Evolutionary conservation across 352 stramenopile genomes (phyloP).

Genomic region (Globisporangium abappressorium): DNA sequence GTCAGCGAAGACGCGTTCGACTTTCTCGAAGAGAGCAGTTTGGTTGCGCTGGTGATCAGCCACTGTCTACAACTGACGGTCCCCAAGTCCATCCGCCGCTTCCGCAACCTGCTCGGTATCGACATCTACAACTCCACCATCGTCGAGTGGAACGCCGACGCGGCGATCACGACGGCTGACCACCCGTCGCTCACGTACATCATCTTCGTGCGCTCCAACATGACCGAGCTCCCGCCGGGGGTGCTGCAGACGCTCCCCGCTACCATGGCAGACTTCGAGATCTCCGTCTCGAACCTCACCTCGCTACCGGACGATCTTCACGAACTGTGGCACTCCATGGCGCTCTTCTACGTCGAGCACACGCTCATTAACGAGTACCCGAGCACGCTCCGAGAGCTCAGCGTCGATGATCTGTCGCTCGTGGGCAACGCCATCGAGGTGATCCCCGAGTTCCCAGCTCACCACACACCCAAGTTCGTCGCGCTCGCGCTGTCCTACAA

Average conservation of each 20-base stretch:
- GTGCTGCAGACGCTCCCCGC: conserved; percentile 30
- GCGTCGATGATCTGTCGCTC: conserved; percentile 32
- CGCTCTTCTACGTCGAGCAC: conserved; percentile 26
- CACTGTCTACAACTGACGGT: conserved; percentile 44
- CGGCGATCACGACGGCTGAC: conserved; percentile 26
- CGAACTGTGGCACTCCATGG: conserved; percentile 20
- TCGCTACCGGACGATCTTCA: conserved; percentile 21
- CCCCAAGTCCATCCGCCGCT: conserved; percentile 24
- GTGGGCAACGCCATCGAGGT: conserved; percentile 29
- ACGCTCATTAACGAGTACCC: conserved; percentile 9
- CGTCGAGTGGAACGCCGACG: conserved; percentile 28
- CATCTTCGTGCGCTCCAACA: conserved; percentile 43
- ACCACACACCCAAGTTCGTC: conserved; percentile 16
- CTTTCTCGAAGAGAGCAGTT: conserved; percentile 27
- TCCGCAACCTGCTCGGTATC: conserved; percentile 42
- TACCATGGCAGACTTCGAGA: conserved; percentile 35
- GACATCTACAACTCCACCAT: conserved; percentile 58
- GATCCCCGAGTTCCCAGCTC: conserved; percentile 21
- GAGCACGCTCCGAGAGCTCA: conserved; percentile 7
- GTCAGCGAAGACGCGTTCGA: conserved; percentile 13
- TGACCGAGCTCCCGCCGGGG: conserved; percentile 39
- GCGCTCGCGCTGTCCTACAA: conserved; percentile 27
- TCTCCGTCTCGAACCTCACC: conserved; percentile 29
- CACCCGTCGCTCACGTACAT: conserved; percentile 41
- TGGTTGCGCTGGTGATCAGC: conserved; percentile 35